Base-by-base conservation (phyloP, 257 asterid species). In the Nicotiana noctiflora region DNA sequence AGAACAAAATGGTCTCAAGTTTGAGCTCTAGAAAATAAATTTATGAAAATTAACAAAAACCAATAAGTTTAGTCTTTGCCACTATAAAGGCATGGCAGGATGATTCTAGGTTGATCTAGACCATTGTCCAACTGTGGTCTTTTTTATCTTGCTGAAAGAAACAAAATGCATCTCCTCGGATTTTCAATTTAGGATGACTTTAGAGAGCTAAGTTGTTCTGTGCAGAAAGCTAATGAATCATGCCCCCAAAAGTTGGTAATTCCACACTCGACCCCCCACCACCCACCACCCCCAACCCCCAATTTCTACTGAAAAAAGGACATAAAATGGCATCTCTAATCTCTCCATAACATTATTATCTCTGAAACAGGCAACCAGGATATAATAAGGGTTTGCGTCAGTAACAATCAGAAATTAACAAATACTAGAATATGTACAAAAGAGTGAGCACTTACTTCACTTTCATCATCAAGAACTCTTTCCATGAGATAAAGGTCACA, bases 401-500 rank as follows among this genome's bases (percentile, higher is more conserved):
- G 61, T 14, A 25, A 74, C 51, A 74, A 49, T 49, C 40, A 49
- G 44, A 7, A 74, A 25, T 49, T 14, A 74, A 49, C 1, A 49
- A 23, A 74, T 74, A 29, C 31, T 29, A 49, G 44, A 74, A 74
- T 15, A 74, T 13, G 25, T 49, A 11, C 17, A 49, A 80, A 62
- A 77, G 81, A 81, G 72, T 61, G 40, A 62, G 66, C 52, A 84
- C 88, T 86, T 83, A 95, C 99, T 85, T 90, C 99, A 65, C 92
- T 92, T 84, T 89, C 94, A 67, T 94, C 99, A 83, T 95, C 97
- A 84, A 95, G 86, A 80, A 95, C 98, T 81, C 93, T 89, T 80
- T 95, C 99, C 99, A 95, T 95, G 80, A 95, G 94, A 91, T 95
- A 95, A 77, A 95, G 93, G 89, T 95, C 99, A 81, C 96, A 92